Percentiles rank a stretch among this genome's conserved stretches.
Evolutionary conservation across 1,284 basidiomycete species (phyloP).

Genomic region (Hemileia vastatrix): DNA sequence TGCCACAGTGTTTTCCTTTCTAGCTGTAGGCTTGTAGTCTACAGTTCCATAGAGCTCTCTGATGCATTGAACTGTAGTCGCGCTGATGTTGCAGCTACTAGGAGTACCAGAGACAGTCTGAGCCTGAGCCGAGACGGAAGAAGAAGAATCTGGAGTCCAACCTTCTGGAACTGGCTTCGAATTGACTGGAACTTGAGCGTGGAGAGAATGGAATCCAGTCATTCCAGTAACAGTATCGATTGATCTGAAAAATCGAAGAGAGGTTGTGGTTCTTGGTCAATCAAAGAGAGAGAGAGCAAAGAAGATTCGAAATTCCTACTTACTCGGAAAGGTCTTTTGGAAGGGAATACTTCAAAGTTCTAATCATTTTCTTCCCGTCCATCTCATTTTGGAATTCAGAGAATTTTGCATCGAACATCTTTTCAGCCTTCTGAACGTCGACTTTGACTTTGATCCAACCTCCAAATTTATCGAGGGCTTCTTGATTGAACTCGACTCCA

Average conservation of each 20-base stretch:
- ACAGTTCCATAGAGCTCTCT: constrained; percentile 36
- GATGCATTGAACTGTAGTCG: constrained; percentile 30
- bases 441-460: constrained; percentile 32
- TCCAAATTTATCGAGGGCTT: not conserved
- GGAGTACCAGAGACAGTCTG: constrained; percentile 14
- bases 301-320: constrained; percentile 33
- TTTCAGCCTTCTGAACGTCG: constrained; percentile 30
- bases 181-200: not conserved
- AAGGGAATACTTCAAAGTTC: constrained; percentile 31
- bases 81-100: constrained; percentile 26
- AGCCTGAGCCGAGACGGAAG: not conserved
- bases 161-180: not conserved
- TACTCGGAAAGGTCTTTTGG: constrained; percentile 30
- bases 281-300: constrained; percentile 25
- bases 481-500: not conserved
- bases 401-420: constrained; percentile 33
- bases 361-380: constrained; percentile 28
- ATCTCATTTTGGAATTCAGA: constrained; percentile 32
- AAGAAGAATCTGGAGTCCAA: not conserved
- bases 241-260: not conserved
- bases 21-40: constrained; percentile 31
- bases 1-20: no score
- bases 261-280: constrained; percentile 23
- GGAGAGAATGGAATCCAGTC: not conserved
- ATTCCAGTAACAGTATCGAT: not conserved